Conservation (phyloP, 192 early-diverging fungal genomes). For the Gaertneriomyces sp. region DNA sequence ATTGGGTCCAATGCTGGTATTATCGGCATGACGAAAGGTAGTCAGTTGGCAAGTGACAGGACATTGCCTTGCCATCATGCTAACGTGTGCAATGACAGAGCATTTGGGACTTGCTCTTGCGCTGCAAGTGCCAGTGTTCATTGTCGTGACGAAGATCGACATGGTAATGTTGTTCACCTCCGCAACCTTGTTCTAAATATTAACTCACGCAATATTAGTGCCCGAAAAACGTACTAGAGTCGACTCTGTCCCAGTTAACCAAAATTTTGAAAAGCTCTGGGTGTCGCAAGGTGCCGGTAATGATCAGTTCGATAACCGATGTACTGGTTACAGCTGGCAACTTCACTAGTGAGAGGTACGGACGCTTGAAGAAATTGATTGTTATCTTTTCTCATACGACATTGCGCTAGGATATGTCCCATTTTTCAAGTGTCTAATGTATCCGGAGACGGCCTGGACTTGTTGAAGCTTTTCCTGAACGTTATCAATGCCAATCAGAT, state of each 20-base stretch:
- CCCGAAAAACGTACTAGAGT: constrained; percentile 75
- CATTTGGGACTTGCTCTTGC: constrained; percentile 77
- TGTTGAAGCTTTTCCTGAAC: constrained; percentile 79
- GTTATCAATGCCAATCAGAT: constrained; percentile 61
- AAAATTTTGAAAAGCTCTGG: constrained; percentile 83
- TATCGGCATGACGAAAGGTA: constrained; percentile 82
- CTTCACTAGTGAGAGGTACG: constrained; percentile 73
- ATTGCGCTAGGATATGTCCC: constrained; percentile 70
- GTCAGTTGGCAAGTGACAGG: constrained; percentile 2
- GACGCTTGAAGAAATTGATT: neutral
- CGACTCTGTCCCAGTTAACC: constrained; percentile 76
- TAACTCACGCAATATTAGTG: constrained; percentile 29
- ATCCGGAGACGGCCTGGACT: constrained; percentile 72
- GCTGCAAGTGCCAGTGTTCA: constrained; percentile 74
- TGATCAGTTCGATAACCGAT: constrained; percentile 68
- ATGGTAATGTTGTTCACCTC: constrained; percentile 40
- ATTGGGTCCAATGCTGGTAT: constrained; percentile 69
- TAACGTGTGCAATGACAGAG: constrained; percentile 35
- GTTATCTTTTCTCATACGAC: neutral
- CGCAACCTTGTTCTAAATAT: too few species aligned
- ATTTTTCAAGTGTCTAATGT: constrained; percentile 95
- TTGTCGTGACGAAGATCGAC: constrained; percentile 88
- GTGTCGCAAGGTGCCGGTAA: constrained; percentile 89
- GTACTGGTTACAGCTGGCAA: constrained; percentile 74
- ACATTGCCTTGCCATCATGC: neutral